These are phyloP conservation scores for Fusarium odoratissimum DNA, from an alignment of 2,329 filamentous ascomycete species.

Conservation along the genomic window DNA sequence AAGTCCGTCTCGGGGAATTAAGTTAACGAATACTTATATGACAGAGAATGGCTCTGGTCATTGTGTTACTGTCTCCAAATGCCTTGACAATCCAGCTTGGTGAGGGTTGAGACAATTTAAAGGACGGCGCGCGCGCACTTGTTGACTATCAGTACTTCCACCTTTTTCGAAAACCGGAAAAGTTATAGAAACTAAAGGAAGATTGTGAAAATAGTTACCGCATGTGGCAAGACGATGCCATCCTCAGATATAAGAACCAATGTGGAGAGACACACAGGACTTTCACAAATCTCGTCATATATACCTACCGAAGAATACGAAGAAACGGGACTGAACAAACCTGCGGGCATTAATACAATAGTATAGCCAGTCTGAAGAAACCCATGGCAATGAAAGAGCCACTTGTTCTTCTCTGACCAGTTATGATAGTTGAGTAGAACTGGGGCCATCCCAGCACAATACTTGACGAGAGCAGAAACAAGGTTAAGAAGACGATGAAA, in stretches of 20 bases:
- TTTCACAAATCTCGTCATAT: not conserved
- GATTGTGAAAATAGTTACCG: not conserved
- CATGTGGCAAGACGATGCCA: not conserved
- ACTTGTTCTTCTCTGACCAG: not conserved
- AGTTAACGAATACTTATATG: not conserved
- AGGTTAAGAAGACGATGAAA: not conserved
- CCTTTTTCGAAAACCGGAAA: not conserved
- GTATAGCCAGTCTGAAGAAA: not conserved
- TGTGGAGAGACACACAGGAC: not conserved
- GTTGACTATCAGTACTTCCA: not conserved
- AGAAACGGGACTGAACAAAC: not conserved
- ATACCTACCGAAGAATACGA: not conserved
- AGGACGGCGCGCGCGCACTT: not conserved
- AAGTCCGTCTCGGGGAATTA: slow-evolving; percentile 1
- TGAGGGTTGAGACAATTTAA: not conserved
- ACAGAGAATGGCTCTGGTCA: not conserved
- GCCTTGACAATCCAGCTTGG: not conserved
- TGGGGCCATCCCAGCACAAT: not conserved
- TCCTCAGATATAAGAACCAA: not conserved
- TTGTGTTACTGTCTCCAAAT: not conserved
- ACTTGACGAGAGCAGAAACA: not conserved
- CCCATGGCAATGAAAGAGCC: not conserved
- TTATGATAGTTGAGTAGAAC: not conserved
- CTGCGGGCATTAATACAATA: not conserved
- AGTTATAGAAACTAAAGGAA: not conserved